Evolutionary conservation across 2,329 filamentous ascomycete species (phyloP).

Genomic region (Scorias spongiosa): DNA sequence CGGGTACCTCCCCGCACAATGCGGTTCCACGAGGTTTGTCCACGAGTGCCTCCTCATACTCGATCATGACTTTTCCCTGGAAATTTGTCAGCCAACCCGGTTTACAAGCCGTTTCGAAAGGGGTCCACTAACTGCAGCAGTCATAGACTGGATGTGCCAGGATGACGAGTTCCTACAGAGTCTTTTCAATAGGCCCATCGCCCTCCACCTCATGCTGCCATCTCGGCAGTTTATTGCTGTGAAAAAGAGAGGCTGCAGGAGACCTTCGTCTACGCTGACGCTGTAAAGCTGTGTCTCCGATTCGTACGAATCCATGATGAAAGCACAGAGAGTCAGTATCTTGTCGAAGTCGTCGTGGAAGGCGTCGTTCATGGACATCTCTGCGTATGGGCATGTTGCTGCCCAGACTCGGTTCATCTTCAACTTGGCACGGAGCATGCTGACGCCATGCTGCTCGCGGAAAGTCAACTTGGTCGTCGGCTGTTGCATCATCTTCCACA

Average conservation of each 20-base stretch:
- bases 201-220: slow-evolving; percentile 12
- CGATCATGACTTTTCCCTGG: slow-evolving; percentile 10
- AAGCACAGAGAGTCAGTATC: slow-evolving; percentile 15
- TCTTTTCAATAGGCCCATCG: slow-evolving; percentile 11
- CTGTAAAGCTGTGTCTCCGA: slow-evolving; percentile 11
- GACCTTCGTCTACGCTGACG: slow-evolving; percentile 16
- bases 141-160: slow-evolving; percentile 17
- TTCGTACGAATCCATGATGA: slow-evolving; percentile 15
- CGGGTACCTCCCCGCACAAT: slow-evolving; percentile 15
- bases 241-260: slow-evolving; percentile 16
- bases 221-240: slow-evolving; percentile 16
- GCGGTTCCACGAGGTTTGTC: slow-evolving; percentile 3
- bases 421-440: slow-evolving; percentile 13
- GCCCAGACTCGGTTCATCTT: slow-evolving; percentile 16
- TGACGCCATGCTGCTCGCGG: slow-evolving; percentile 16
- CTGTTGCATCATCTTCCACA: slow-evolving; percentile 17
- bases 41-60: slow-evolving; percentile 12
- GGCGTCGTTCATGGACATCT: slow-evolving; percentile 12
- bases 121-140: neutral
- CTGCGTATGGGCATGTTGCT: slow-evolving; percentile 14
- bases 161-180: slow-evolving; percentile 11
- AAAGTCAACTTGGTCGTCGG: slow-evolving; percentile 11
- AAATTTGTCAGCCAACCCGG: too few species aligned
- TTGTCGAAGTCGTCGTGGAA: slow-evolving; percentile 16
- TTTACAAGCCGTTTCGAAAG: too few species aligned